Conservation (phyloP, 139 green algal genomes). For the Spirogloea muscicola region DNA sequence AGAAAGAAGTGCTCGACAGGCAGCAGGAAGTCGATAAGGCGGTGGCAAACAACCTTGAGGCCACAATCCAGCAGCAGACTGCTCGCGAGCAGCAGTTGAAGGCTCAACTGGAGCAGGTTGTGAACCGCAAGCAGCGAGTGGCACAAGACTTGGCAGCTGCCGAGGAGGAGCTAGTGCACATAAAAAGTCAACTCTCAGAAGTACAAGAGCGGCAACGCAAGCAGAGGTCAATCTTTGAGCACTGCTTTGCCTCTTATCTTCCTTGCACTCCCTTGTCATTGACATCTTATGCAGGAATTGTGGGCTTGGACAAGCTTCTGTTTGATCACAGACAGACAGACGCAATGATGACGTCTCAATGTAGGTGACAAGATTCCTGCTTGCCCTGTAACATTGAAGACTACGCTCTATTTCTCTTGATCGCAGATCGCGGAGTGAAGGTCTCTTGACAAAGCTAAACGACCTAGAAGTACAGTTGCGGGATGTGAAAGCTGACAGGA, state of each 20-base stretch:
- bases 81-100: slow-evolving; percentile 29
- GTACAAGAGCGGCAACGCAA: no score
- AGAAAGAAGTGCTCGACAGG: slow-evolving; percentile 38
- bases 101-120: slow-evolving; percentile 15
- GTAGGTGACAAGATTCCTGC: no score
- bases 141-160: slow-evolving; percentile 32
- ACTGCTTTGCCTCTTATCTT: no score
- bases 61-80: slow-evolving; percentile 48
- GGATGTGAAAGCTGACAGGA: slow-evolving; percentile 64
- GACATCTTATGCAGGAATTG: no score
- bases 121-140: slow-evolving; percentile 6
- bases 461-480: slow-evolving; percentile 64
- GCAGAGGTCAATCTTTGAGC: no score
- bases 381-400: neutral
- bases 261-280: no score
- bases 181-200: no score
- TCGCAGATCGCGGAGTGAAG: slow-evolving; percentile 37
- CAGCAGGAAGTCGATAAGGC: slow-evolving; percentile 54
- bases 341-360: no score
- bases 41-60: slow-evolving; percentile 43
- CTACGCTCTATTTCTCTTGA: no score
- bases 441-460: slow-evolving; percentile 58
- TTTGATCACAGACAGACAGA: no score
- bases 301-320: no score
- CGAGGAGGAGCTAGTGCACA: slow-evolving; percentile 43